Conservation (phyloP, 805 yeast species). For the Myxozyma vanderwaltii region DNA sequence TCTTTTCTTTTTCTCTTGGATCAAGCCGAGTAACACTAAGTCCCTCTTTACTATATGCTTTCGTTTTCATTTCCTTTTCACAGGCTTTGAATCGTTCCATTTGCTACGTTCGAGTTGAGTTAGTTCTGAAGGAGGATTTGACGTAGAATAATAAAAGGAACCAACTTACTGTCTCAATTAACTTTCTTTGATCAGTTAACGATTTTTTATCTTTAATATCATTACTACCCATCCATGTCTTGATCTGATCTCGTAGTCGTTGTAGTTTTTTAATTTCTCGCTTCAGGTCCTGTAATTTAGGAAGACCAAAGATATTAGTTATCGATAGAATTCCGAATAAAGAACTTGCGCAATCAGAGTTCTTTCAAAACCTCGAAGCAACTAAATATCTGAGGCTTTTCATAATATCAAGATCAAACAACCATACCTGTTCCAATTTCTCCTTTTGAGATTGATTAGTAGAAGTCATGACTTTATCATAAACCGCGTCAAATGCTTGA, state of each 20-base stretch:
- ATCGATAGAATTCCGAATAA: no score
- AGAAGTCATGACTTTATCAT: conserved; percentile 79
- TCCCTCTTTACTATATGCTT: conserved; percentile 93
- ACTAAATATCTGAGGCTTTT: no score
- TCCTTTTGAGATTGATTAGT: conserved; percentile 89
- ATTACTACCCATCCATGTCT: conserved; percentile 88
- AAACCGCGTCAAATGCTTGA: conserved; percentile 76
- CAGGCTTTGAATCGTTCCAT: conserved; percentile 96
- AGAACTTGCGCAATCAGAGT: no score
- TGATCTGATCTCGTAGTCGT: conserved; percentile 90
- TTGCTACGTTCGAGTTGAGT: conserved; percentile 47
- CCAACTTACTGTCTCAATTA: conserved; percentile 50
- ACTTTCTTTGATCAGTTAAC: conserved; percentile 70
- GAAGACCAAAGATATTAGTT: no score
- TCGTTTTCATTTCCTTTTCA: conserved; percentile 89
- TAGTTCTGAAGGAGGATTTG: not conserved
- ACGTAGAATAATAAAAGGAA: not conserved
- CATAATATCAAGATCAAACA: not conserved
- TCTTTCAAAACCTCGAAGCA: no score
- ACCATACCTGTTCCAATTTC: conserved; percentile 66
- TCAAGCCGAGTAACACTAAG: conserved; percentile 71
- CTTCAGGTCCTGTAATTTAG: conserved; percentile 64
- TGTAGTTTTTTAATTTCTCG: conserved; percentile 94
- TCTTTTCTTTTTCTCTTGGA: conserved; percentile 78
- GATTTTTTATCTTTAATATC: conserved; percentile 88